phyloP scores from a whole-genome alignment of 768 basidiomycete genomes.

The Pisolithus sp. region DNA sequence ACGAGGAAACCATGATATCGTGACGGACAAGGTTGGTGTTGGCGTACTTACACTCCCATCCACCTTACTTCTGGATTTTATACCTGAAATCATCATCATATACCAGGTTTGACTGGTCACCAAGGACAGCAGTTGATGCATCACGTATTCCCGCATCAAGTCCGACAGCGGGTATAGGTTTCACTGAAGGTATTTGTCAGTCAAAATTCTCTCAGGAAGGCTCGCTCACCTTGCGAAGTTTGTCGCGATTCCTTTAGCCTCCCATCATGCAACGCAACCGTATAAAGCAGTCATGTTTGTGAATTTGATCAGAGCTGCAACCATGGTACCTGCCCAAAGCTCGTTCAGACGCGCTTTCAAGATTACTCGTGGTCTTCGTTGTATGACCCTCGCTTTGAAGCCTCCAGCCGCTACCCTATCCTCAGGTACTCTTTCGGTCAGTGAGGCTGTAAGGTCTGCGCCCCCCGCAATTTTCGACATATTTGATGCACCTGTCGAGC shows the following conservation, averaged over 20 bases:
- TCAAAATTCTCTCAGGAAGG: neutral
- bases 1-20: no score
- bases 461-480: slow-evolving; percentile 41
- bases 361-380: slow-evolving; percentile 4
- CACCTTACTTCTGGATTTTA: neutral
- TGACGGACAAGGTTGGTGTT: no score
- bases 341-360: slow-evolving; percentile 4
- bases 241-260: neutral
- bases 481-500: slow-evolving; percentile 41
- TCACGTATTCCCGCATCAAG: slow-evolving; percentile 16
- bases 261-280: neutral
- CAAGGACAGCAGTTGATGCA: neutral
- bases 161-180: slow-evolving; percentile 7
- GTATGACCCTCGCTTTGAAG: slow-evolving; percentile 7
- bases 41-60: neutral
- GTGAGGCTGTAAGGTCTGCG: slow-evolving; percentile 6
- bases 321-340: slow-evolving; percentile 14
- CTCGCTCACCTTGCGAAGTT: neutral
- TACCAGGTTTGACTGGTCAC: neutral
- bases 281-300: neutral
- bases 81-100: neutral
- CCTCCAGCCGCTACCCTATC: slow-evolving; percentile 11
- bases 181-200: neutral
- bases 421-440: slow-evolving; percentile 2
- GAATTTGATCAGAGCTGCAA: neutral